Evolutionary conservation across 805 yeast genomes (phyloP).

Genomic region (Lipomyces anomalus): DNA sequence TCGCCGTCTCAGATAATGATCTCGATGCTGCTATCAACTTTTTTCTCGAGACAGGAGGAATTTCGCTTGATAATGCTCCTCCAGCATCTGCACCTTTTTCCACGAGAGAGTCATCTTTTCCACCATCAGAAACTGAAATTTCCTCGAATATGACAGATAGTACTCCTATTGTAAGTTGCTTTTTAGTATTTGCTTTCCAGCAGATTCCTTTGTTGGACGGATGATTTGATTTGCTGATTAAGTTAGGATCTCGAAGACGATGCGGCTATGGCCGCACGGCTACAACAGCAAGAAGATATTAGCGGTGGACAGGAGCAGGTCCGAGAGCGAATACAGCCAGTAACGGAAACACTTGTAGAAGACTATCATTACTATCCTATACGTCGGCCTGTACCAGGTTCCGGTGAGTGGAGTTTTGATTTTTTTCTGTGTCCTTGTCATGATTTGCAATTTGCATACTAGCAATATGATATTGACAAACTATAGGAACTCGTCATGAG

Average conservation of each 20-base stretch:
- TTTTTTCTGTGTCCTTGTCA: too few relatives aligned
- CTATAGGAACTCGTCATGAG: slow-evolving; percentile 24
- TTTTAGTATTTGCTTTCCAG: too few relatives aligned
- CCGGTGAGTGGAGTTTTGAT: too few relatives aligned
- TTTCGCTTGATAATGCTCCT: slow-evolving; percentile 23
- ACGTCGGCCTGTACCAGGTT: neutral
- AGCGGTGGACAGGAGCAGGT: slow-evolving; percentile 42
- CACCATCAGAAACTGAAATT: too few relatives aligned
- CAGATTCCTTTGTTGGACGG: too few relatives aligned
- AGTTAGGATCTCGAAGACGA: slow-evolving; percentile 27
- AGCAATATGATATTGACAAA: too few relatives aligned
- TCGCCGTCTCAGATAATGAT: slow-evolving; percentile 72
- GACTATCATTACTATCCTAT: slow-evolving; percentile 9
- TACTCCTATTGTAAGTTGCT: too few relatives aligned
- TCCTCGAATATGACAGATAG: too few relatives aligned
- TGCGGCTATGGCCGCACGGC: slow-evolving; percentile 25
- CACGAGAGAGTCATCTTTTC: too few relatives aligned
- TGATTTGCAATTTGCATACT: too few relatives aligned
- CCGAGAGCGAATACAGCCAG: slow-evolving; percentile 71
- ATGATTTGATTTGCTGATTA: slow-evolving; percentile 9
- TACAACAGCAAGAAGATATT: slow-evolving; percentile 29
- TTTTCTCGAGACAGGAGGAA: slow-evolving; percentile 58
- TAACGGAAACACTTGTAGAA: slow-evolving; percentile 71
- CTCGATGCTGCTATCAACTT: slow-evolving; percentile 80
- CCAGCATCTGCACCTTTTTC: slow-evolving; percentile 1